These are phyloP conservation scores for Amanita rubescens DNA, from an alignment of 768 basidiomycete species.

Conservation along the genomic window DNA sequence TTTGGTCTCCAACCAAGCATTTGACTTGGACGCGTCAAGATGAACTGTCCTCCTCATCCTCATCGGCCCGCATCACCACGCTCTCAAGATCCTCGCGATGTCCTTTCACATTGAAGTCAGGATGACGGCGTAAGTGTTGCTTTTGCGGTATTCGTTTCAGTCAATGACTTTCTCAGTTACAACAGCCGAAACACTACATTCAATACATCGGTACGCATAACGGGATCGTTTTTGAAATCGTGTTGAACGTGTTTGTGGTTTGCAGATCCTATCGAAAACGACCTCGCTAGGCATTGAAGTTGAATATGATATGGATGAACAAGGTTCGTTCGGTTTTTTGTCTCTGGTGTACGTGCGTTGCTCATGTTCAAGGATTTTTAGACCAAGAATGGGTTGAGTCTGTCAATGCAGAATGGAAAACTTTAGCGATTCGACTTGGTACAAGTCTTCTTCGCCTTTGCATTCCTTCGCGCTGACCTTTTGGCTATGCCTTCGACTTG, in stretches of 20 bases:
- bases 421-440: conserved; percentile 98
- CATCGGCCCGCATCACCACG: too few species aligned
- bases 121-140: too few species aligned
- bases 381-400: conserved; percentile 94
- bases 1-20: too few species aligned
- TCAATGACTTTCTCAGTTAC: conserved; percentile 65
- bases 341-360: background rate
- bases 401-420: conserved; percentile 75
- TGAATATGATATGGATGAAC: conserved; percentile 99
- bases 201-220: conserved; percentile 70
- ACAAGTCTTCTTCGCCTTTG: conserved; percentile 18
- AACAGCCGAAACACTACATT: conserved; percentile 79
- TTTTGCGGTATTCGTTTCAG: conserved; percentile 22
- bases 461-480: conserved; percentile 2
- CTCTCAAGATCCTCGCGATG: too few species aligned
- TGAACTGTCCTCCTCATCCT: too few species aligned
- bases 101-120: too few species aligned
- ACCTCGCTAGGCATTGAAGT: conserved; percentile 89
- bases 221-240: background rate
- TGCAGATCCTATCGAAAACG: conserved; percentile 85
- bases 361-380: conserved; percentile 23
- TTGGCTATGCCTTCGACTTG: conserved; percentile 87
- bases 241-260: conserved; percentile 7
- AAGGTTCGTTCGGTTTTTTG: conserved; percentile 46
- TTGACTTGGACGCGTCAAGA: too few species aligned